Percentiles rank a stretch among this genome's conserved stretches.
Evolutionary conservation across 2,329 filamentous ascomycete genomes (phyloP).

Genomic region (Cryphonectria japonica): DNA sequence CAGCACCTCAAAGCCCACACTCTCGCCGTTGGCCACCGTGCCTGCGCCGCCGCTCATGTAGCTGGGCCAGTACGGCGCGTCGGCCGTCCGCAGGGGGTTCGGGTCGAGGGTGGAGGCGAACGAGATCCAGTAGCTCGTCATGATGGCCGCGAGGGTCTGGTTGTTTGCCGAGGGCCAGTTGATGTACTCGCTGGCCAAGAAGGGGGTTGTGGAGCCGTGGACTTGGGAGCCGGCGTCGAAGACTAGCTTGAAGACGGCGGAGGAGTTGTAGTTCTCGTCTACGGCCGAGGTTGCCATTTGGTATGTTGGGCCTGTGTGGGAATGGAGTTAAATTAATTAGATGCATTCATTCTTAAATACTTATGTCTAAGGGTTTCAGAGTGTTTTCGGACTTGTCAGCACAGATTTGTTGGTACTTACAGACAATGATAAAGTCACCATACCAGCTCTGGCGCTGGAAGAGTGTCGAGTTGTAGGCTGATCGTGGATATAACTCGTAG

Average conservation of each 20-base stretch:
- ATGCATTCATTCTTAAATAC: too few species aligned
- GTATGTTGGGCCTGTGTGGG: constrained; percentile 14
- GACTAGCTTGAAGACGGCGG: constrained; percentile 46
- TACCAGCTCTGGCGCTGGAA: constrained; percentile 22
- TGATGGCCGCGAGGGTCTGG: constrained; percentile 46
- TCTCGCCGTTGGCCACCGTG: constrained; percentile 11
- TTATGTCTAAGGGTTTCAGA: too few species aligned
- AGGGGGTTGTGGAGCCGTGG: constrained; percentile 34
- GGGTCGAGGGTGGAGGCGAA: constrained; percentile 52
- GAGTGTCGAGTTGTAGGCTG: constrained; percentile 15
- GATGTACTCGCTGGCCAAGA: constrained; percentile 45
- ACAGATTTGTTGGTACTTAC: background rate
- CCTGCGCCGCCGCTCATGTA: constrained; percentile 17
- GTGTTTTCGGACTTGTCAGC: background rate
- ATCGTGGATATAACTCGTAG: constrained; percentile 19
- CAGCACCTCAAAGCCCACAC: constrained; percentile 18
- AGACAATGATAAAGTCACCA: constrained; percentile 23
- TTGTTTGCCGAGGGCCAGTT: constrained; percentile 36
- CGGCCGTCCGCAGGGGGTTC: constrained; percentile 40
- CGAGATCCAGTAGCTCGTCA: constrained; percentile 55
- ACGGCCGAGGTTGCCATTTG: constrained; percentile 18
- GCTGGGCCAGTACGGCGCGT: constrained; percentile 45
- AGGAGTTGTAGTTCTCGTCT: constrained; percentile 48
- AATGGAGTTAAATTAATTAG: background rate
- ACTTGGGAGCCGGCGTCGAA: constrained; percentile 42